These are phyloP conservation scores for Saccharomyces pastorianus DNA, from an alignment of 1,139 yeast genomes.

Conservation along the genomic window DNA sequence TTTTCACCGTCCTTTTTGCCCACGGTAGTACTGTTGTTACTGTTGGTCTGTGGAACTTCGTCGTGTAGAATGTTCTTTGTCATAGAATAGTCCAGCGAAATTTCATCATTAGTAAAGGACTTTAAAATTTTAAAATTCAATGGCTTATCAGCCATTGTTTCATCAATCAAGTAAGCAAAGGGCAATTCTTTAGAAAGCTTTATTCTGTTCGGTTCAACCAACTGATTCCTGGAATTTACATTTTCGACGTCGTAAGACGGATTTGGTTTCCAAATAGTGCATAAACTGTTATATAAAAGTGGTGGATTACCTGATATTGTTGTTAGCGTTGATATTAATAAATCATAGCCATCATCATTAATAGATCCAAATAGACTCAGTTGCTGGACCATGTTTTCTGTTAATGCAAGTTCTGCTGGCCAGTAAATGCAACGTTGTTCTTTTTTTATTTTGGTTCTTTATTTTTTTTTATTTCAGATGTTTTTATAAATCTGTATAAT, in stretches of 20 bases:
- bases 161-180: slow-evolving; percentile 7
- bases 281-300: slow-evolving; percentile 24
- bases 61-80: not conserved
- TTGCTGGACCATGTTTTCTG: slow-evolving; percentile 34
- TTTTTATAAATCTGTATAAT: not conserved
- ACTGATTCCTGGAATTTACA: slow-evolving; percentile 25
- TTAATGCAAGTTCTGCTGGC: not conserved
- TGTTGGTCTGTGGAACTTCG: not conserved
- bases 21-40: not conserved
- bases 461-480: not conserved
- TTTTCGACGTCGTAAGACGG: slow-evolving; percentile 24
- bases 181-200: slow-evolving; percentile 24
- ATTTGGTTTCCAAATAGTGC: slow-evolving; percentile 31
- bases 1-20: not conserved
- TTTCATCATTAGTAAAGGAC: slow-evolving; percentile 5
- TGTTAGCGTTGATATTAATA: slow-evolving; percentile 30
- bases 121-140: slow-evolving; percentile 11
- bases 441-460: not conserved
- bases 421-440: not conserved
- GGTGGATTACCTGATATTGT: slow-evolving; percentile 34
- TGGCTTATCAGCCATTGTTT: not conserved
- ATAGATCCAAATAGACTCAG: slow-evolving; percentile 31
- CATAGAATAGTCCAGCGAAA: slow-evolving; percentile 4
- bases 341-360: slow-evolving; percentile 27
- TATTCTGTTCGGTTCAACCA: slow-evolving; percentile 29